phyloP scores from a whole-genome alignment of 106 monocot species.

The Phalaenopsis aphrodite region DNA sequence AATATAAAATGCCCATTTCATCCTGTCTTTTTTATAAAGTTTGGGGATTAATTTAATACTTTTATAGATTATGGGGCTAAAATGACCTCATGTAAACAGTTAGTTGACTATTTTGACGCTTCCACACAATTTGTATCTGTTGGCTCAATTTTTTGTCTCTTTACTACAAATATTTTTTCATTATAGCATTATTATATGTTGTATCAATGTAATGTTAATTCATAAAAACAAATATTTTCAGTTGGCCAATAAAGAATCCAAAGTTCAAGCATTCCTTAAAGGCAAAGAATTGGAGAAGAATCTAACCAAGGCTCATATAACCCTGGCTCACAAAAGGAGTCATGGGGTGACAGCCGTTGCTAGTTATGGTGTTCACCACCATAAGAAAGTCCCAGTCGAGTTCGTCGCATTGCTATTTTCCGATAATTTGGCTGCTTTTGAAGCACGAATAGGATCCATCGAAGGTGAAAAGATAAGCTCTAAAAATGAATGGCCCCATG shows the following conservation, averaged over 20 bases:
- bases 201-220: neutral
- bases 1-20: no score
- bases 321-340: slow-evolving; percentile 89
- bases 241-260: slow-evolving; percentile 38
- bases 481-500: slow-evolving; percentile 88
- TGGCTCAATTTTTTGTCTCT: neutral
- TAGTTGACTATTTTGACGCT: no score
- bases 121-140: no score
- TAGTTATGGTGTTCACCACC: slow-evolving; percentile 45
- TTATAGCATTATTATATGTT: neutral
- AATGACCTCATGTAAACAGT: no score
- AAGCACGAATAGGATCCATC: slow-evolving; percentile 50
- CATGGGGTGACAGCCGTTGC: slow-evolving; percentile 86
- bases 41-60: no score
- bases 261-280: slow-evolving; percentile 29
- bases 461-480: slow-evolving; percentile 60
- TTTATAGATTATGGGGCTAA: no score
- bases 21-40: no score
- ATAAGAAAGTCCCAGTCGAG: slow-evolving; percentile 59
- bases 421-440: slow-evolving; percentile 82
- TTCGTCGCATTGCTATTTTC: slow-evolving; percentile 65
- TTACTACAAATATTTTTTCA: no score
- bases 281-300: slow-evolving; percentile 33
- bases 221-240: slow-evolving; percentile 10
- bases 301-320: slow-evolving; percentile 65